These are phyloP conservation scores for Cordyceps fumosorosea DNA, from an alignment of 2,329 filamentous ascomycete species.

Conservation along the genomic window DNA sequence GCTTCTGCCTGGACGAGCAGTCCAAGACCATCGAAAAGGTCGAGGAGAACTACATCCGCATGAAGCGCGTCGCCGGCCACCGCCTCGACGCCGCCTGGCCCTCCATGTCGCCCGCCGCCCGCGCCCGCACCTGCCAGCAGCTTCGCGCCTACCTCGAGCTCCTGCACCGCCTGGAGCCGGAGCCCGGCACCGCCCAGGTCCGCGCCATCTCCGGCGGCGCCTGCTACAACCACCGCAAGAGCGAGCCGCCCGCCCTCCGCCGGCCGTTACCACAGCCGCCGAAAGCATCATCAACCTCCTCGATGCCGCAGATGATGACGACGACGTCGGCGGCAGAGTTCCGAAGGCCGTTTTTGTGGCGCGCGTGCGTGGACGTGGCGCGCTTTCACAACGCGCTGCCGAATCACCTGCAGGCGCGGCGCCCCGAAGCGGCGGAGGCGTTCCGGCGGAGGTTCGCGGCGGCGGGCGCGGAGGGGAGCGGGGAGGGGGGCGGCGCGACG, in stretches of 20 bases:
- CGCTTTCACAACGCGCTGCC: conserved; percentile 16
- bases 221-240: neutral
- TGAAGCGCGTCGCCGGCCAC: conserved; percentile 13
- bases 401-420: conserved; percentile 12
- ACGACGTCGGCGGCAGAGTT: neutral
- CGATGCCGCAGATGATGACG: neutral
- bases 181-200: neutral
- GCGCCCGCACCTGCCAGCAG: conserved; percentile 11
- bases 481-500: no score
- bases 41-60: conserved; percentile 15
- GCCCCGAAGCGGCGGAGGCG: conserved; percentile 12
- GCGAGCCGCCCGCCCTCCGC: conserved; percentile 10
- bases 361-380: conserved; percentile 14
- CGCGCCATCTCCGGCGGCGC: neutral
- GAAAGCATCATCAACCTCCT: no score
- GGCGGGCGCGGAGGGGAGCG: neutral
- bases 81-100: conserved; percentile 16
- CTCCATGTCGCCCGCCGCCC: conserved; percentile 6
- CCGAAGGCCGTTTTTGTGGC: conserved; percentile 12
- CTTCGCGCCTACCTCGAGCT: conserved; percentile 12
- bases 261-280: neutral
- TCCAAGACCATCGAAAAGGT: neutral
- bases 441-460: conserved; percentile 11
- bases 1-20: conserved; percentile 11
- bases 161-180: conserved; percentile 12